These are phyloP conservation scores for Datura wrightii DNA, from an alignment of 257 asterid species.

Conservation along the genomic window DNA sequence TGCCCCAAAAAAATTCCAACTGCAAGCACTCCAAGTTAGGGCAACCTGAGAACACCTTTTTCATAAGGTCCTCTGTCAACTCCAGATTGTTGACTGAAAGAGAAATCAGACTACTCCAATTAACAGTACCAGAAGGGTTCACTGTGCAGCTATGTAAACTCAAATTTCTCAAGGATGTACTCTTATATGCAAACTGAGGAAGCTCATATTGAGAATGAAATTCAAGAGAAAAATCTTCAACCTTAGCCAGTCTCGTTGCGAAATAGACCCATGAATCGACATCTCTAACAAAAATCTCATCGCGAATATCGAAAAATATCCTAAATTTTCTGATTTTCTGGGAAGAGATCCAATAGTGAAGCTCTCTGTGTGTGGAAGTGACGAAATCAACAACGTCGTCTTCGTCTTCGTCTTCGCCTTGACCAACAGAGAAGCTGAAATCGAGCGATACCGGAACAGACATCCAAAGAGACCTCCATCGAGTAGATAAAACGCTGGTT, in stretches of 20 bases:
- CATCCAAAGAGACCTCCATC: too few species aligned
- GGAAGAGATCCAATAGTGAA: not conserved
- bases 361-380: not conserved
- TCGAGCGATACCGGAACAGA: too few species aligned
- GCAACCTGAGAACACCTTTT: not conserved
- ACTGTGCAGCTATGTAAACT: not conserved
- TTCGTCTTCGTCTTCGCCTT: too few species aligned
- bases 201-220: not conserved
- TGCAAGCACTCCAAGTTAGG: conserved; percentile 1
- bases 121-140: not conserved
- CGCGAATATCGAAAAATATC: too few species aligned
- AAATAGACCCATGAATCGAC: not conserved
- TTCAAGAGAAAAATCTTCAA: not conserved
- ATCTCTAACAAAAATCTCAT: too few species aligned
- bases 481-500: too few species aligned
- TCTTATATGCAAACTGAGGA: not conserved
- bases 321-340: too few species aligned
- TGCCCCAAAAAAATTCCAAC: not conserved
- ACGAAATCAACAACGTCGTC: not conserved
- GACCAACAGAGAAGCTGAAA: too few species aligned
- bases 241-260: not conserved
- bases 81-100: not conserved
- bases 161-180: not conserved
- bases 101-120: not conserved
- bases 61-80: not conserved